phyloP scores from a whole-genome alignment of 768 basidiomycete genomes.

The Hemileccinum impolitum region DNA sequence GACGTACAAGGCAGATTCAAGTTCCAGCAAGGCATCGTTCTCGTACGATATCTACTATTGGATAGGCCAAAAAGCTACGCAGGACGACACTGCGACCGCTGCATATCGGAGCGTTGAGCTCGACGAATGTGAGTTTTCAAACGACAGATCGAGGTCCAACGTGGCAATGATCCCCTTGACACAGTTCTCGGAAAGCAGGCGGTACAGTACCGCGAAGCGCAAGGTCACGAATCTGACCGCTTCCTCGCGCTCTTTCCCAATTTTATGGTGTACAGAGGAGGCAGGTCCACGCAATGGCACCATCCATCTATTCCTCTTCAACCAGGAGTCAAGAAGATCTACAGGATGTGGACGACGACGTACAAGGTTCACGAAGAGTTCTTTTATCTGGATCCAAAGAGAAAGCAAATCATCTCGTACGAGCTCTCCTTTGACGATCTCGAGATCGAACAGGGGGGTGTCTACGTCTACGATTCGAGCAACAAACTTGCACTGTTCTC shows the following conservation, averaged over 20 bases:
- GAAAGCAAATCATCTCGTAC: slow-evolving; percentile 39
- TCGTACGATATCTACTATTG: slow-evolving; percentile 65
- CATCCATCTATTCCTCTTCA: slow-evolving; percentile 45
- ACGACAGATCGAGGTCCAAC: too few relatives aligned
- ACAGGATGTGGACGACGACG: slow-evolving; percentile 41
- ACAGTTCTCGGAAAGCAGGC: slow-evolving; percentile 44
- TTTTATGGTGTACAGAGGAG: slow-evolving; percentile 46
- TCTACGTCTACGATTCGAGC: slow-evolving; percentile 61
- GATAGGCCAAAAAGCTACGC: slow-evolving; percentile 55
- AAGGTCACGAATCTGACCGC: slow-evolving; percentile 50
- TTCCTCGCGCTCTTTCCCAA: slow-evolving; percentile 51
- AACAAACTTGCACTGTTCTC: slow-evolving; percentile 52
- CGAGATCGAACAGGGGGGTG: slow-evolving; percentile 52
- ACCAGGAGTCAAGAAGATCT: slow-evolving; percentile 45
- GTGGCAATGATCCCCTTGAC: too few relatives aligned
- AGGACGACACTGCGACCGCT: slow-evolving; percentile 60
- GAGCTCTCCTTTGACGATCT: slow-evolving; percentile 44
- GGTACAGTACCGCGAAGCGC: slow-evolving; percentile 61
- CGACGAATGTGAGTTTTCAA: slow-evolving; percentile 50
- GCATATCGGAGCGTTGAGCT: slow-evolving; percentile 67
- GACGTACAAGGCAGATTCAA: slow-evolving; percentile 53
- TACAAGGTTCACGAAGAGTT: slow-evolving; percentile 9
- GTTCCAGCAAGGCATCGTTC: slow-evolving; percentile 36
- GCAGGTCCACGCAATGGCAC: slow-evolving; percentile 50
- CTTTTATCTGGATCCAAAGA: background rate